phyloP scores from a whole-genome alignment of 2,329 filamentous ascomycete species.

The Setomelanomma holmii region DNA sequence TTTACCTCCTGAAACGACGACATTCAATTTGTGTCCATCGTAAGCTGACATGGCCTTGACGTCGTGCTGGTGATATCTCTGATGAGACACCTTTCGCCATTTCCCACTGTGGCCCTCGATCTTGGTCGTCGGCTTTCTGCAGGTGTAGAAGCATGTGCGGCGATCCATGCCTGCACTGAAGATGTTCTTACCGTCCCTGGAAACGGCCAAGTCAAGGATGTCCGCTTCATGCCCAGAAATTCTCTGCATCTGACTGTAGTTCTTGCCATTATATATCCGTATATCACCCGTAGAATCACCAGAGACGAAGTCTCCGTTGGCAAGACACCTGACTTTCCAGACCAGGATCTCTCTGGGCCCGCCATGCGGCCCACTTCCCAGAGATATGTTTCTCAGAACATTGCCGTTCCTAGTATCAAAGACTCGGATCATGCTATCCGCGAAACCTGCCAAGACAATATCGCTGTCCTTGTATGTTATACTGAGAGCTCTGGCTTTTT shows the following conservation, averaged over 20 bases:
- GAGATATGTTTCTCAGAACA: conserved; percentile 79
- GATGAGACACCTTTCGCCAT: conserved; percentile 87
- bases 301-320: conserved; percentile 88
- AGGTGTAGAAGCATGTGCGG: conserved; percentile 80
- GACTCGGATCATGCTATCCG: conserved; percentile 92
- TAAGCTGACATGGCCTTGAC: conserved; percentile 94
- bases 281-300: conserved; percentile 95
- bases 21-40: conserved; percentile 81
- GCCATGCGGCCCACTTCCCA: conserved; percentile 78
- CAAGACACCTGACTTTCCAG: conserved; percentile 90
- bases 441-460: conserved; percentile 86
- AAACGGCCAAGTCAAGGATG: conserved; percentile 84
- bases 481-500: conserved; percentile 88
- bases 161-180: conserved; percentile 93
- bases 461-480: conserved; percentile 87
- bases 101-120: conserved; percentile 51
- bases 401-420: conserved; percentile 84
- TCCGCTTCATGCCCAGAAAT: conserved; percentile 89
- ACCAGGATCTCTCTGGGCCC: conserved; percentile 86
- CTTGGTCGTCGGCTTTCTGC: conserved; percentile 29
- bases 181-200: conserved; percentile 79
- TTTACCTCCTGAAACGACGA: conserved; percentile 89
- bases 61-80: conserved; percentile 89
- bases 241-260: conserved; percentile 85
- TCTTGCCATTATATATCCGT: conserved; percentile 91